Conservation (phyloP, 345 rosid genomes). For the Clausena lansium region DNA sequence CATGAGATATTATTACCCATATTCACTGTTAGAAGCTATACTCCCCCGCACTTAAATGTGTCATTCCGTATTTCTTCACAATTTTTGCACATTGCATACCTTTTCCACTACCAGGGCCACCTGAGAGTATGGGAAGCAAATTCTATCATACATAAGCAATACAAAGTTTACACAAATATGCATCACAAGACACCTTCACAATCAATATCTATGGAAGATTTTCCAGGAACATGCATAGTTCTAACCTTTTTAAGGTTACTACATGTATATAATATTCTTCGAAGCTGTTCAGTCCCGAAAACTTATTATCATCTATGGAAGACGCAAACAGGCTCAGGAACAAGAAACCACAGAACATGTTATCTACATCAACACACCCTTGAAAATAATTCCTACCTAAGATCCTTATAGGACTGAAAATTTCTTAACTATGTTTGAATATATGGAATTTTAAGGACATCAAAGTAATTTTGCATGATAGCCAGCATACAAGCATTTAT, state of each 20-base stretch:
- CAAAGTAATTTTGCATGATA: background rate
- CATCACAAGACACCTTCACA: background rate
- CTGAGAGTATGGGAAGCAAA: conserved; percentile 23
- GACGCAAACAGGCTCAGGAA: background rate
- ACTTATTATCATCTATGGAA: background rate
- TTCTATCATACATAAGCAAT: background rate
- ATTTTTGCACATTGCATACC: conserved; percentile 81
- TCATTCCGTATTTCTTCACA: conserved; percentile 62
- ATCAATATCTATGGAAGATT: background rate
- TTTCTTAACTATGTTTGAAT: background rate
- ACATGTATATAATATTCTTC: background rate
- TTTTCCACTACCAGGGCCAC: conserved; percentile 92
- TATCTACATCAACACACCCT: background rate
- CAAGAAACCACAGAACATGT: background rate
- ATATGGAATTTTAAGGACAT: background rate
- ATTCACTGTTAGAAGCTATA: conserved; percentile 52
- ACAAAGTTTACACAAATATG: background rate
- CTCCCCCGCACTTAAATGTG: conserved; percentile 81
- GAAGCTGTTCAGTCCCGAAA: background rate
- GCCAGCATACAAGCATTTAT: background rate
- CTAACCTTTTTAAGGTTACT: background rate
- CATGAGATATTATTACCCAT: conserved; percentile 46
- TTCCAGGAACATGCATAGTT: background rate
- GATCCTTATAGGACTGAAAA: background rate
- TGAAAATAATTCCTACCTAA: background rate